Evolutionary conservation across 2,329 filamentous ascomycete genomes (phyloP).

Genomic region (Diaporthe sp.): DNA sequence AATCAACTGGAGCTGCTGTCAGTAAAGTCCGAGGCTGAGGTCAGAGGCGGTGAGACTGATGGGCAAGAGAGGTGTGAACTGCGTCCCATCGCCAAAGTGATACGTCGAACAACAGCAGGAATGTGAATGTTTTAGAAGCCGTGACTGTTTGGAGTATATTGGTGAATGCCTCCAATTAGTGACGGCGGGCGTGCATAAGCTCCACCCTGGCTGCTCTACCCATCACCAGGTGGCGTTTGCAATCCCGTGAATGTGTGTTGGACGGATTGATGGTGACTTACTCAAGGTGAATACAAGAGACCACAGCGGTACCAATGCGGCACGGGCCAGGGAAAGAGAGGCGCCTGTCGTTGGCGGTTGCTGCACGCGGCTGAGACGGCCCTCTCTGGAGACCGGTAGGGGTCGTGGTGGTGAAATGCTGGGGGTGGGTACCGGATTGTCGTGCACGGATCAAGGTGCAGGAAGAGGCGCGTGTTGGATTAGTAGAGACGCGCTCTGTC

Average conservation of each 20-base stretch:
- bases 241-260: background rate
- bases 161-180: slow-evolving; percentile 20
- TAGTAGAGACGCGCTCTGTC: slow-evolving; percentile 40
- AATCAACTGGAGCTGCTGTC: slow-evolving; percentile 33
- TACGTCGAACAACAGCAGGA: slow-evolving; percentile 23
- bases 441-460: slow-evolving; percentile 42
- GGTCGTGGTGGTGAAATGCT: slow-evolving; percentile 32
- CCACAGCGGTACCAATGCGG: slow-evolving; percentile 16
- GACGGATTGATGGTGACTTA: slow-evolving; percentile 11
- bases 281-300: background rate
- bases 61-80: background rate
- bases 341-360: slow-evolving; percentile 10
- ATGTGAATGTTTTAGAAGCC: slow-evolving; percentile 7
- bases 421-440: slow-evolving; percentile 39
- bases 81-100: slow-evolving; percentile 24
- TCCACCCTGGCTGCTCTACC: background rate
- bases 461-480: slow-evolving; percentile 36
- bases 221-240: background rate
- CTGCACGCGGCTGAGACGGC: slow-evolving; percentile 11
- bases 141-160: slow-evolving; percentile 18
- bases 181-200: background rate
- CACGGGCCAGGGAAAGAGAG: background rate
- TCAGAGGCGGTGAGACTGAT: slow-evolving; percentile 28
- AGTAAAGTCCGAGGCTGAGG: slow-evolving; percentile 22
- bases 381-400: slow-evolving; percentile 19